These are phyloP conservation scores for Dictyophora rubrovolvata DNA, from an alignment of 768 basidiomycete species.

Conservation along the genomic window DNA sequence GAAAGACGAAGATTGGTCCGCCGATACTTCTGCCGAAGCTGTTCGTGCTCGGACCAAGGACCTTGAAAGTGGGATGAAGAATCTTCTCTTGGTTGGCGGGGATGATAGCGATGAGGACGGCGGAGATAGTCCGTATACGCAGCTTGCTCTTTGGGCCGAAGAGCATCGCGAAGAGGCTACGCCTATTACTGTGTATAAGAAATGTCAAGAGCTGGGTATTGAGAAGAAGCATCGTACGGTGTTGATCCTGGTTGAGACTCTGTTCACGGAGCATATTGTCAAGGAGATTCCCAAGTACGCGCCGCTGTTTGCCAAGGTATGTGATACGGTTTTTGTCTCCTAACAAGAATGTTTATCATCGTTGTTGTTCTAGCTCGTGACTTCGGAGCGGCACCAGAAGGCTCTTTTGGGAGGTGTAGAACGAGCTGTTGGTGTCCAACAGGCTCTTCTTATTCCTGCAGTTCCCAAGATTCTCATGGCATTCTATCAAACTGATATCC, in stretches of 20 bases:
- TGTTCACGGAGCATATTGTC: conserved; percentile 70
- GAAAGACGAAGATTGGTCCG: conserved; percentile 76
- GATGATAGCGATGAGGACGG: conserved; percentile 68
- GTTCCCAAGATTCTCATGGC: conserved; percentile 92
- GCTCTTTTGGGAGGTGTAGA: conserved; percentile 89
- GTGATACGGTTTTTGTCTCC: conserved; percentile 15
- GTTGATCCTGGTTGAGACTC: conserved; percentile 68
- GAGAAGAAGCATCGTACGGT: conserved; percentile 92
- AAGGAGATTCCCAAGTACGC: conserved; percentile 55
- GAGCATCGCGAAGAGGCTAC: conserved; percentile 51
- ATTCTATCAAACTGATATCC: conserved; percentile 83
- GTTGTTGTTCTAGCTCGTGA: conserved; percentile 57
- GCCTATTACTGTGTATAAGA: conserved; percentile 69
- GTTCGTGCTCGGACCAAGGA: conserved; percentile 74
- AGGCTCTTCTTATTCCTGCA: conserved; percentile 58
- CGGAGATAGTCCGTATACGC: conserved; percentile 73
- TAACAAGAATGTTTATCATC: neutral
- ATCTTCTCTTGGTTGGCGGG: conserved; percentile 61
- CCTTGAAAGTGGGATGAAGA: conserved; percentile 43
- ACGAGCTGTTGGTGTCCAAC: conserved; percentile 63
- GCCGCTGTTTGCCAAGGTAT: conserved; percentile 67
- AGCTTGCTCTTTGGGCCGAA: conserved; percentile 77
- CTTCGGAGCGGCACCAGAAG: conserved; percentile 94
- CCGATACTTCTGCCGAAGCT: conserved; percentile 84
- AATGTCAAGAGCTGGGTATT: conserved; percentile 83